Evolutionary conservation across 257 asterid genomes (phyloP).

Genomic region (Capsicum chinense): DNA sequence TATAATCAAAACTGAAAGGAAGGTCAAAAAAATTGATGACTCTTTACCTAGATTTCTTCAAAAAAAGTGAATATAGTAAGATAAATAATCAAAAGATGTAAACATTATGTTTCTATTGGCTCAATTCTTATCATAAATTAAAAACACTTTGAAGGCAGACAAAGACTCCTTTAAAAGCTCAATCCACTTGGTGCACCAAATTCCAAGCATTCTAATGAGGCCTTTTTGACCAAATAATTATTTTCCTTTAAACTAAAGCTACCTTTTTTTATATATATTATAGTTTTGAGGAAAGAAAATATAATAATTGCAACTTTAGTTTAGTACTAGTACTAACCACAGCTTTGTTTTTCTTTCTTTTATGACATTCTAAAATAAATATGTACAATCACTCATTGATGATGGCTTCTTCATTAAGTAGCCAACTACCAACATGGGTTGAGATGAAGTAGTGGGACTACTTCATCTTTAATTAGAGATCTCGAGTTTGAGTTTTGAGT

Average conservation of each 20-base stretch:
- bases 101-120: conserved; percentile 44
- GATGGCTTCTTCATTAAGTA: conserved; percentile 43
- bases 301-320: conserved; percentile 28
- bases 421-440: neutral
- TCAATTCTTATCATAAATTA: conserved; percentile 38
- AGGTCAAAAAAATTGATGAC: conserved; percentile 30
- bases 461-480: too few relatives aligned
- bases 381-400: conserved; percentile 39
- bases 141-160: conserved; percentile 28
- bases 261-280: neutral
- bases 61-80: conserved; percentile 36
- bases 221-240: conserved; percentile 54
- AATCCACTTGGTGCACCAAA: conserved; percentile 54
- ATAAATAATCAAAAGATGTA: conserved; percentile 35
- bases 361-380: conserved; percentile 27
- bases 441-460: too few relatives aligned
- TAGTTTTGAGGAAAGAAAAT: conserved; percentile 33
- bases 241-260: conserved; percentile 35
- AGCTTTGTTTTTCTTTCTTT: conserved; percentile 27
- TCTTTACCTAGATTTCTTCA: conserved; percentile 40
- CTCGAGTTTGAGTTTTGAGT: too few relatives aligned
- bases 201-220: conserved; percentile 46
- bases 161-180: conserved; percentile 39
- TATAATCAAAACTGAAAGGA: neutral
- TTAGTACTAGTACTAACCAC: conserved; percentile 27